These are phyloP conservation scores for Kentomonas sorsogonicus DNA, from an alignment of 208 protist genomes.

Conservation along the genomic window DNA sequence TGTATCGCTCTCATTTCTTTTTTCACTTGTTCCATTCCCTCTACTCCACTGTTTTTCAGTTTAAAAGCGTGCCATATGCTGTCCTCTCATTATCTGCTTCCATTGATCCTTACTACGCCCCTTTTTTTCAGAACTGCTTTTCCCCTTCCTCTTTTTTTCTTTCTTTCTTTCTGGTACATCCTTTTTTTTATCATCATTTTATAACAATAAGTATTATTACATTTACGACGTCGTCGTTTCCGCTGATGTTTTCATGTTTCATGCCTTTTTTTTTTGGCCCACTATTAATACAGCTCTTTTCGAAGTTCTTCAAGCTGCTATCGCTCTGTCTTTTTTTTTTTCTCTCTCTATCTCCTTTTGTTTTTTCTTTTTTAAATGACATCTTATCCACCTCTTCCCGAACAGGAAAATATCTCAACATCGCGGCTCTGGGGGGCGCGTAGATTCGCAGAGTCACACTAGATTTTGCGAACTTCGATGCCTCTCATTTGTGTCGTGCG, in stretches of 20 bases:
- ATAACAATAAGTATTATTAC: too few relatives aligned
- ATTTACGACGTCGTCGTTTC: slow-evolving; percentile 8
- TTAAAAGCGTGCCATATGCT: background rate
- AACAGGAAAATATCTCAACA: too few relatives aligned
- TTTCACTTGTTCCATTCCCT: too few relatives aligned
- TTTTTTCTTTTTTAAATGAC: too few relatives aligned
- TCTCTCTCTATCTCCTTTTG: background rate
- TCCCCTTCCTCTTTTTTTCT: background rate
- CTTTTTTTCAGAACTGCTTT: slow-evolving; percentile 5
- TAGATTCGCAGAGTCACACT: too few relatives aligned
- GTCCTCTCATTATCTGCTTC: slow-evolving; percentile 5
- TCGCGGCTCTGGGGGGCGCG: too few relatives aligned
- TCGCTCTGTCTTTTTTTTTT: slow-evolving; percentile 11
- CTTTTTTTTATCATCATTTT: slow-evolving; percentile 1
- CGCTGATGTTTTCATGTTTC: slow-evolving; percentile 5
- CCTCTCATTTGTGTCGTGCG: too few relatives aligned
- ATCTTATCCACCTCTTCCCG: too few relatives aligned
- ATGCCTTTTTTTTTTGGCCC: slow-evolving; percentile 1
- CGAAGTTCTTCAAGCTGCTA: slow-evolving; percentile 2
- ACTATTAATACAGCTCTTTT: too few relatives aligned
- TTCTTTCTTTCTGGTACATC: slow-evolving; percentile 1
- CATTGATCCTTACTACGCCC: background rate
- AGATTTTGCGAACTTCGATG: too few relatives aligned
- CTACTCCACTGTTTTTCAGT: too few relatives aligned
- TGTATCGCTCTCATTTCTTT: background rate